phyloP scores from a whole-genome alignment of 345 rosid genomes.

The Hibiscus tridactylites region DNA sequence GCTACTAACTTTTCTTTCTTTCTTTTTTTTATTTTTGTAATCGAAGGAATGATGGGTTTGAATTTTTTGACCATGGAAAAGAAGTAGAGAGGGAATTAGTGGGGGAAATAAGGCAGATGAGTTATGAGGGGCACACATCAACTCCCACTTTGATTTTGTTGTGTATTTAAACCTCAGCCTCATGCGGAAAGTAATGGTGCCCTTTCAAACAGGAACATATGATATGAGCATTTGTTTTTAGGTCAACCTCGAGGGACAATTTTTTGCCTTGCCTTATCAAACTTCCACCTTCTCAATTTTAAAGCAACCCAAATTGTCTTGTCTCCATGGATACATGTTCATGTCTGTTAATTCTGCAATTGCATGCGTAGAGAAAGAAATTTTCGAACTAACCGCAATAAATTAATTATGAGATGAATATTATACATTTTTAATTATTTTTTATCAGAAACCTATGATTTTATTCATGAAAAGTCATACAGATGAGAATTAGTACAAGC shows the following conservation, averaged over 20 bases:
- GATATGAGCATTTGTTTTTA: background rate
- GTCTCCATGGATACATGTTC: background rate
- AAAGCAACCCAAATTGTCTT: background rate
- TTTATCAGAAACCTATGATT: too few species aligned
- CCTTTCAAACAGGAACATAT: background rate
- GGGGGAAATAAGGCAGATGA: background rate
- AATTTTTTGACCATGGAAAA: background rate
- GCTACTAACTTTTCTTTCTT: background rate
- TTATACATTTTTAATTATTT: too few species aligned
- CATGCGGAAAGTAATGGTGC: background rate
- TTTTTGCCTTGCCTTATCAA: background rate
- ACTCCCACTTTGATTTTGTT: background rate
- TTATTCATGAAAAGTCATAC: too few species aligned
- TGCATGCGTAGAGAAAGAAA: too few species aligned
- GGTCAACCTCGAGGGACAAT: background rate
- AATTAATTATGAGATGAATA: too few species aligned
- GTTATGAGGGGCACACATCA: conserved; percentile 4
- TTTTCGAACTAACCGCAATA: too few species aligned
- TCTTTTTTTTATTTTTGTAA: background rate
- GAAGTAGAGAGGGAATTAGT: background rate
- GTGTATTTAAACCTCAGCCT: background rate
- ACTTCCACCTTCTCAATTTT: background rate
- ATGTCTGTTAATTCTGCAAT: too few species aligned
- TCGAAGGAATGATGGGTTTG: background rate
- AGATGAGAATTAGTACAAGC: too few species aligned